Evolutionary conservation across 2,329 filamentous ascomycete species (phyloP), one percentile per base, ranked within the genome.

Genomic region (Ceratocystis huliohia): DNA sequence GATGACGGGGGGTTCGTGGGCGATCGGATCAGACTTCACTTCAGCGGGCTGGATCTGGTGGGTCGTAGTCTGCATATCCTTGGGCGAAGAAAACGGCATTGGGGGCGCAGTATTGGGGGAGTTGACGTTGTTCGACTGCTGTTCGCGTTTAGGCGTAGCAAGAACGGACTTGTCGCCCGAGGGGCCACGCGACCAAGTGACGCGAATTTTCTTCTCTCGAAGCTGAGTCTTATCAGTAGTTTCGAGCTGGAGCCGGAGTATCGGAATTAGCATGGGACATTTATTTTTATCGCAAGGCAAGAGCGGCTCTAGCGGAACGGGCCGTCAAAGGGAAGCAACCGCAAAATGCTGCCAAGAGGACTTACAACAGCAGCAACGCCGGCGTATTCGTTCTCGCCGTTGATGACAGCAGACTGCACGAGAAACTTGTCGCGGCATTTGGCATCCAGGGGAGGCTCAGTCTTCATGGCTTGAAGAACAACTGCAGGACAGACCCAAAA

Each of bases 401-500:
- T 87, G 70, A 96, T 89, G 64, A 86, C 81, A 62, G 96, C 89
- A 30, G 92, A 95, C 78, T 97, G 93, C 45, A 97, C 93, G 65
- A 97, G 84, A 77, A 97, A 97, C 80, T 97, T 97, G 82, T 97
- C 93, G 76, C 90, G 88, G 80, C 94, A 99, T 76, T 91, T 92
- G 69, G 88, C 86, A 75, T 96, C 92, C 67, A 81, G 76, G 22
- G 92, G 84, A 66, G 93, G 93, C 73, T 97, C 92, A 74, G 91
- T 85, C 81, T 96, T 96, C 94, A 99, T 96, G 28, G 93, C 91
- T 79, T 99, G 94, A 53, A 99, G 85, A 46, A 97, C 86, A 67
- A 99, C 94, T 95, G 69, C 64, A 25, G 25, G 20, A 41, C 17
- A 41, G 17, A 66, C 15, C 37, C 20, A 25, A 41, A 25, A n/a